A percentile compares a stretch with the other conserved stretches of the same genome.
Conservation (phyloP, 148 eudicot genomes). For the Amaranthus cruentus region DNA sequence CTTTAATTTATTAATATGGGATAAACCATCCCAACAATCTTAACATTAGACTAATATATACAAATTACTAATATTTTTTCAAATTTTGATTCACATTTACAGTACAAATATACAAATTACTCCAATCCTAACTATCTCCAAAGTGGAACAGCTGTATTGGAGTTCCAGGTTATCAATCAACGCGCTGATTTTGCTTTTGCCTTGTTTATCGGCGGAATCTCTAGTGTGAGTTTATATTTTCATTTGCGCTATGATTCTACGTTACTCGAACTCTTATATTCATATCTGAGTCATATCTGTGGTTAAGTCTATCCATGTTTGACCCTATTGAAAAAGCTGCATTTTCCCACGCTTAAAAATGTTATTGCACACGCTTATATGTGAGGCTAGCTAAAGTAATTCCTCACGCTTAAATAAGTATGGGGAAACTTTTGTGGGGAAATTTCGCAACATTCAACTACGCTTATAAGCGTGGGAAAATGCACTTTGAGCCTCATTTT, state of each 20-base stretch:
- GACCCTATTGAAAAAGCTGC: no score
- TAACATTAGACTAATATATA: not conserved
- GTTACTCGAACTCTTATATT: not conserved
- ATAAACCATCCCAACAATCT: no score
- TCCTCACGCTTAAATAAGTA: no score
- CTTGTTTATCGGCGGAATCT: conserved; percentile 69
- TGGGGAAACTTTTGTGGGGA: no score
- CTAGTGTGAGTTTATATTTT: conserved; percentile 34
- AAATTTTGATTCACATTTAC: conserved; percentile 18
- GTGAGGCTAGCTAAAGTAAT: no score
- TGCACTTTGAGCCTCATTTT: no score
- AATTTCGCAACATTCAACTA: no score
- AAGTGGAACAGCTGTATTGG: conserved; percentile 62
- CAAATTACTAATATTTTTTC: not conserved
- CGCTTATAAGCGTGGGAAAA: no score
- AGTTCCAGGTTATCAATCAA: conserved; percentile 79
- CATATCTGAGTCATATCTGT: not conserved
- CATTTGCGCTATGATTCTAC: not conserved
- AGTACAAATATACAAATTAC: conserved; percentile 82
- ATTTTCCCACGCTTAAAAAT: no score
- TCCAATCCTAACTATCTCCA: conserved; percentile 45
- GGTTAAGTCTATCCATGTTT: no score
- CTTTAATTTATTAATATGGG: no score
- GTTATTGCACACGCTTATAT: no score
- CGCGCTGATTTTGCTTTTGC: conserved; percentile 81